Base-by-base conservation (phyloP, 1,284 basidiomycete species). In the Takashimella koratensis region DNA sequence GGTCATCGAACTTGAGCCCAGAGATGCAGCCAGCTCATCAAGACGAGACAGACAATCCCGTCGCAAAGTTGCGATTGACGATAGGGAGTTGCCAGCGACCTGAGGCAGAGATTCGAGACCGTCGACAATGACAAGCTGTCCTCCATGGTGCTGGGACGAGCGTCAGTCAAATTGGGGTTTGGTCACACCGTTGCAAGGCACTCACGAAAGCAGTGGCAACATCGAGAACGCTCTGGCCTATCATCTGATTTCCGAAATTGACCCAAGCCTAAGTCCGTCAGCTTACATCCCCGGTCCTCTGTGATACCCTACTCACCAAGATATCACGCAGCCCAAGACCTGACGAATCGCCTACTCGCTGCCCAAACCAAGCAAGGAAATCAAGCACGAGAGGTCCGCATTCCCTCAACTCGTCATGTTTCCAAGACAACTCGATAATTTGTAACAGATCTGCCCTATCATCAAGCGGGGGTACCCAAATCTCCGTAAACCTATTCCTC, bases 401-500 rank as follows among this genome's bases (percentile, higher is more conserved):
- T 1, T 60, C 57, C 42, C 75, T 76, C 48, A 96, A 75, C n/a
- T 68, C 65, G 1, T 82, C 78, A 54, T 83, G 73, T 47, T 78
- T 77, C 90, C 92, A 96, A 16, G 85, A 81, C 51, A 79, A 83
- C 16, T 80, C 76, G 49, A 98, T 80, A 63, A 99, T 97, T 64
- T 88, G 81, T 52, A 84, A 78, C 22, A 96, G 77, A 71, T 98
- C 96, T 4, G 71, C 71, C 24, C 85, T 81, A 56, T 86, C 81
- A 54, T 90, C 85, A 40, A 98, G 83, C 12, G 87, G 80, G 2
- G 96, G 95, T 0, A 99, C 96, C 94, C 94, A 99, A 43, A 99
- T 96, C 72, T 99, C 96, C 10, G 96, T 99, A 77, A 99, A 99
- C 13, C 96, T 86, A 77, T 99, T 99, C 23, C 96, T 84, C 44